Base-by-base conservation (phyloP, 2,329 filamentous ascomycete species). In the Aspergillus quadrilineatus region DNA sequence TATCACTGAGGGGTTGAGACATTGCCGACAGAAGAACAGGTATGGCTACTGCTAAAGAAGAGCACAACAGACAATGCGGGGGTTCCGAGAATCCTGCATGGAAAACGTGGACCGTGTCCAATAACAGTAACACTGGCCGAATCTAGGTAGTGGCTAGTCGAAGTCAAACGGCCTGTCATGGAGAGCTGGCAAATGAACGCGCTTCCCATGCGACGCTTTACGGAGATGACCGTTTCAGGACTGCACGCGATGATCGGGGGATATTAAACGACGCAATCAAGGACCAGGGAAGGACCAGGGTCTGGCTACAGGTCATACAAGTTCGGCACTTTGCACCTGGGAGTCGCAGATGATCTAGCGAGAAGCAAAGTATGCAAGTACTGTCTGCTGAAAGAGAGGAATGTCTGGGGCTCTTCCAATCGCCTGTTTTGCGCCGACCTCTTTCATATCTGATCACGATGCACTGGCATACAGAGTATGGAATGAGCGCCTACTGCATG, bases 31-130 rank as follows among this genome's bases (percentile, higher is more conserved):
- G 43, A 44, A 43, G 41, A 36, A n/a, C 9, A 46, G 26, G 14
- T 34, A 42, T 28, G 26, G 45, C 58, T 50, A 51, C 43, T 60
- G 56, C 43, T 60, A 55, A 56, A 46, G 32, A 52, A 47, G n/a
- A 36, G 50, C 30, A 30, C 30, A 10, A 39, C 9, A 34, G 10
- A 32, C 48, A 36, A 52, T 41, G 39, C 56, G 55, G 44, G 55
- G 41, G 10, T 51, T 43, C 32, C 34, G 37, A 29, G 29, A 39
- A 32, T 37, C 22, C 22, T 49, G 46, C 37, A 37, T 17, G 10
- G 34, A 55, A 39, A 56, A 46, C 43, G 47, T 51, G 53, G 53
- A 51, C 22, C 42, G 42, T 12, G 46, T 47, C 47, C 47, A 50
- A 46, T 55, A 22, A 10, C 22, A 32, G n/a, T 10, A 26, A 14